Percentiles rank a stretch among this genome's conserved stretches.
These are phyloP conservation scores for Rubus idaeus DNA, from an alignment of 306 rosid species.

Conservation along the genomic window DNA sequence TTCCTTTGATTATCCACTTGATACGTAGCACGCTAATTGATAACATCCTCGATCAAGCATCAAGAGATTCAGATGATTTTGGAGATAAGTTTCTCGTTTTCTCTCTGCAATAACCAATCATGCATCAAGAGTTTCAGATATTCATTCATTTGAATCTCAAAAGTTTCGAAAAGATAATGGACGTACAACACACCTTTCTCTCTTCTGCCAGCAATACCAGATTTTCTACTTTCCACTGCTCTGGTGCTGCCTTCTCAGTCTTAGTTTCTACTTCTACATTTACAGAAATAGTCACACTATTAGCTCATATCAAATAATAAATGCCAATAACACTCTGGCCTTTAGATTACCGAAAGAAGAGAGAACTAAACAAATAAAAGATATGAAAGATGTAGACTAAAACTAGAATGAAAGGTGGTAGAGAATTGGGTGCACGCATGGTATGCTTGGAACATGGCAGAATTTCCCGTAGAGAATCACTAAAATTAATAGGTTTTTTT, in stretches of 20 bases:
- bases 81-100: slow-evolving; percentile 50
- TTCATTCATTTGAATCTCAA: background rate
- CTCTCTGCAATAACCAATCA: slow-evolving; percentile 42
- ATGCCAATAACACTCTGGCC: background rate
- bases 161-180: background rate
- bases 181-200: slow-evolving; percentile 43
- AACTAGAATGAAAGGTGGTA: background rate
- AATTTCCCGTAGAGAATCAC: too few species aligned
- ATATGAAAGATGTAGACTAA: background rate
- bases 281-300: background rate
- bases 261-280: too few species aligned
- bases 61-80: slow-evolving; percentile 25
- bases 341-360: background rate
- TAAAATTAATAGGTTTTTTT: too few species aligned
- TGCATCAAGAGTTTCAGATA: background rate
- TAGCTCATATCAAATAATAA: background rate
- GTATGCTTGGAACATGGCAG: too few species aligned
- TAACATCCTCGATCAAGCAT: too few species aligned
- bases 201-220: slow-evolving; percentile 57
- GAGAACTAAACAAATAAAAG: background rate
- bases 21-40: too few species aligned
- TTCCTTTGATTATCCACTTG: too few species aligned
- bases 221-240: slow-evolving; percentile 57
- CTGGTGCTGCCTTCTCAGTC: slow-evolving; percentile 65
- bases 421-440: too few species aligned